Evolutionary conservation across 768 basidiomycete species (phyloP).

Genomic region (Thelephora ganbajun): DNA sequence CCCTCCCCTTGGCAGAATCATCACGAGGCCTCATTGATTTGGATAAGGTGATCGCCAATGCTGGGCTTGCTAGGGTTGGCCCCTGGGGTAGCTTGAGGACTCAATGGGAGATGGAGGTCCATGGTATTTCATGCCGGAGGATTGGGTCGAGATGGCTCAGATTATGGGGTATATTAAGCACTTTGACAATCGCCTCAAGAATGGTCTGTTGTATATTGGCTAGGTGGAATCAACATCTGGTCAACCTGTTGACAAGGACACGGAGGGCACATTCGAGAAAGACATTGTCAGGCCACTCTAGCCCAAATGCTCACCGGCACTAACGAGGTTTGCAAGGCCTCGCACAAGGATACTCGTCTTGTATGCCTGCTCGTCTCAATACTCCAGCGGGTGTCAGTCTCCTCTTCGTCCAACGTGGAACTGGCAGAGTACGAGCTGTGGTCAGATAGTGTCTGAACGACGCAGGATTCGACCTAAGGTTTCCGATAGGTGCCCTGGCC

Average conservation of each 20-base stretch:
- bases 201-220: constrained; percentile 85
- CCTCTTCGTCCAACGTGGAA: too few species aligned
- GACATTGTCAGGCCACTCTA: too few species aligned
- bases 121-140: constrained; percentile 94
- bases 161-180: constrained; percentile 98
- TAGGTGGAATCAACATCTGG: constrained; percentile 93
- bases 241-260: constrained; percentile 95
- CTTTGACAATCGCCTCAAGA: constrained; percentile 92
- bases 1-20: constrained; percentile 53
- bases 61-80: constrained; percentile 94
- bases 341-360: too few species aligned
- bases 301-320: too few species aligned
- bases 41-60: constrained; percentile 91
- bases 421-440: too few species aligned
- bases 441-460: too few species aligned
- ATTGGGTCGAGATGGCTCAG: constrained; percentile 99
- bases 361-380: too few species aligned
- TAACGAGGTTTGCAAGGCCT: too few species aligned
- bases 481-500: too few species aligned
- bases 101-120: constrained; percentile 99
- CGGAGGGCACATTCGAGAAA: constrained; percentile 86
- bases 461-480: too few species aligned
- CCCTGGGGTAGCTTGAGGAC: constrained; percentile 98
- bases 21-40: constrained; percentile 79
- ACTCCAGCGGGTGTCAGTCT: too few species aligned